Percentiles rank a stretch among this genome's conserved stretches.
These are phyloP conservation scores for Cyberlindnera mycetangii DNA, from an alignment of 805 yeast species.

Conservation along the genomic window DNA sequence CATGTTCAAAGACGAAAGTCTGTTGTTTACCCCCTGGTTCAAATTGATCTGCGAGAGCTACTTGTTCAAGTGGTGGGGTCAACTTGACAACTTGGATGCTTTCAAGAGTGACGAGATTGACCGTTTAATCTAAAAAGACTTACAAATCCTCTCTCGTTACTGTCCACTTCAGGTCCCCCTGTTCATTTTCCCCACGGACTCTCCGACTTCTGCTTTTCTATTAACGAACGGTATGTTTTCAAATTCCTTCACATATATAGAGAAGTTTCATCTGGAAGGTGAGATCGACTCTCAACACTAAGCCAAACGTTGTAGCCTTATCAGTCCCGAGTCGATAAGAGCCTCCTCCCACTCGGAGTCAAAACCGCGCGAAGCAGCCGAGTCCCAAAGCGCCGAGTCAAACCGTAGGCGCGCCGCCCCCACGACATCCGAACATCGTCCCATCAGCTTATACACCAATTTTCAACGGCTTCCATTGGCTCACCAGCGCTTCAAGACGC, in stretches of 20 bases:
- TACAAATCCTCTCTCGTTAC: neutral
- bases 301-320: neutral
- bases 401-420: conserved; percentile 5
- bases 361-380: neutral
- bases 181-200: neutral
- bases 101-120: conserved; percentile 40
- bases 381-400: conserved; percentile 9
- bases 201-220: neutral
- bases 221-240: neutral
- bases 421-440: conserved; percentile 13
- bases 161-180: too few relatives aligned
- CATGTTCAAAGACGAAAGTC: conserved; percentile 69
- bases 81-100: conserved; percentile 54
- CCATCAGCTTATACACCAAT: conserved; percentile 10
- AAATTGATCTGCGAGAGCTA: conserved; percentile 90
- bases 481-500: neutral
- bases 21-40: conserved; percentile 96
- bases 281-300: too few relatives aligned
- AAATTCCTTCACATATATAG: neutral
- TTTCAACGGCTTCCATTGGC: conserved; percentile 2
- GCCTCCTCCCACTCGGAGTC: neutral
- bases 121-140: conserved; percentile 21
- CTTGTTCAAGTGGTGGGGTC: conserved; percentile 92
- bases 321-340: neutral
- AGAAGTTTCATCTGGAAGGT: neutral